These are phyloP conservation scores for Saturnispora galanensis DNA, from an alignment of 805 yeast genomes.

Conservation along the genomic window DNA sequence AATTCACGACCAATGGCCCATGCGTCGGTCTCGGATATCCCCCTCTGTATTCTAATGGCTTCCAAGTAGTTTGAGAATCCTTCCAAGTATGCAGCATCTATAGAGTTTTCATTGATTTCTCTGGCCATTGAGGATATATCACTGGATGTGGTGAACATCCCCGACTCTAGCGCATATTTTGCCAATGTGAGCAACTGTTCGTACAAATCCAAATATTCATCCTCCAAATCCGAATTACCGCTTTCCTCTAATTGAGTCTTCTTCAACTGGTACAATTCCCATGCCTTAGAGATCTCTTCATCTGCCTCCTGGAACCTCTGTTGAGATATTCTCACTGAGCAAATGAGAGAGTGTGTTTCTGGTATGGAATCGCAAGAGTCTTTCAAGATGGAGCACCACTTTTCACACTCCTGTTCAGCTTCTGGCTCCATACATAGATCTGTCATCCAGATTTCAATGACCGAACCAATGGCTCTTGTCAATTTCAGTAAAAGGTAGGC, in stretches of 20 bases:
- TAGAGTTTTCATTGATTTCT: constrained; percentile 74
- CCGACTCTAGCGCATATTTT: constrained; percentile 71
- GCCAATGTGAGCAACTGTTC: constrained; percentile 68
- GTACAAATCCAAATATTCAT: constrained; percentile 53
- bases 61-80: constrained; percentile 60
- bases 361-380: constrained; percentile 52
- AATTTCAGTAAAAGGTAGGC: constrained; percentile 45
- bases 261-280: constrained; percentile 54
- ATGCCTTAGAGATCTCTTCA: constrained; percentile 54
- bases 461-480: constrained; percentile 69
- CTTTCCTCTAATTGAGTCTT: constrained; percentile 39
- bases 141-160: constrained; percentile 53
- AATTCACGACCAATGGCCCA: constrained; percentile 29
- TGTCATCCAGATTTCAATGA: constrained; percentile 96
- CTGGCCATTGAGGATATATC: constrained; percentile 57
- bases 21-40: constrained; percentile 12
- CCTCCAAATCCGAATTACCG: constrained; percentile 8
- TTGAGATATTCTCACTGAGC: constrained; percentile 86
- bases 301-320: constrained; percentile 64
- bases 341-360: constrained; percentile 72
- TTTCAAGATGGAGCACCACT: constrained; percentile 54
- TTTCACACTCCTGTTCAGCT: constrained; percentile 77
- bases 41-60: constrained; percentile 29
- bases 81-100: constrained; percentile 76
- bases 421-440: constrained; percentile 89